phyloP scores from a whole-genome alignment of 2,329 filamentous ascomycete species.

The Ceratocystis eucalypticola region DNA sequence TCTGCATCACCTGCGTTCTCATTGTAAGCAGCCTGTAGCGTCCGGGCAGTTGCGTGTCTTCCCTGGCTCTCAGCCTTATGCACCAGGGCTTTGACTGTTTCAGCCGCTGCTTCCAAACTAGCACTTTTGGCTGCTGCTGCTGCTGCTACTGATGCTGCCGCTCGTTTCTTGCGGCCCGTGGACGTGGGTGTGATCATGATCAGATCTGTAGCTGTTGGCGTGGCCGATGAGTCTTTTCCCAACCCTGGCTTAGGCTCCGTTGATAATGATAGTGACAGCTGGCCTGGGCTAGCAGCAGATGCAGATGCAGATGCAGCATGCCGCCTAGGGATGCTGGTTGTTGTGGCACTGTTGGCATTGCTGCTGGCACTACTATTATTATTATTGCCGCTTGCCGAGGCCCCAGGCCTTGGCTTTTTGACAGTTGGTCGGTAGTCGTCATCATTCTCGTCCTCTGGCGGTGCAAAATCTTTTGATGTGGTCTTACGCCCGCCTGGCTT shows the following conservation, averaged over 20 bases:
- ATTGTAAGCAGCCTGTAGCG: conserved; percentile 46
- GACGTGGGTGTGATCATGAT: not conserved
- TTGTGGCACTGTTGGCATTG: conserved; percentile 19
- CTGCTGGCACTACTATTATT: conserved; percentile 20
- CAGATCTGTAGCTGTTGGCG: conserved; percentile 9
- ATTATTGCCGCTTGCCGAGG: conserved; percentile 8
- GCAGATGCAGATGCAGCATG: conserved; percentile 5
- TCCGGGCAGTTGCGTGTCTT: conserved; percentile 49
- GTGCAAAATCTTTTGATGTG: conserved; percentile 3
- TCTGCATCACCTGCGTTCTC: conserved; percentile 38
- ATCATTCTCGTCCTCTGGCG: conserved; percentile 8
- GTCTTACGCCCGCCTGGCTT: conserved; percentile 10
- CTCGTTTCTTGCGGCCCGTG: conserved; percentile 8
- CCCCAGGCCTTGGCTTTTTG: conserved; percentile 10
- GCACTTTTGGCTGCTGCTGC: conserved; percentile 15
- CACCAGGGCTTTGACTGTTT: conserved; percentile 39
- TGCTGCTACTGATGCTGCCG: conserved; percentile 19
- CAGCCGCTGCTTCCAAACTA: conserved; percentile 14
- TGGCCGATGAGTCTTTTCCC: not conserved
- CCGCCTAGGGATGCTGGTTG: conserved; percentile 11
- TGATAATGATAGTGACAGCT: not conserved
- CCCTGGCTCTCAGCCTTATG: conserved; percentile 43
- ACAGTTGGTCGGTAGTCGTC: conserved; percentile 13
- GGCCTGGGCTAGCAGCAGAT: conserved; percentile 1
- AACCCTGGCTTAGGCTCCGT: not conserved